These are phyloP conservation scores for Atalantia buxifolia DNA, from an alignment of 345 rosid genomes.

Conservation along the genomic window DNA sequence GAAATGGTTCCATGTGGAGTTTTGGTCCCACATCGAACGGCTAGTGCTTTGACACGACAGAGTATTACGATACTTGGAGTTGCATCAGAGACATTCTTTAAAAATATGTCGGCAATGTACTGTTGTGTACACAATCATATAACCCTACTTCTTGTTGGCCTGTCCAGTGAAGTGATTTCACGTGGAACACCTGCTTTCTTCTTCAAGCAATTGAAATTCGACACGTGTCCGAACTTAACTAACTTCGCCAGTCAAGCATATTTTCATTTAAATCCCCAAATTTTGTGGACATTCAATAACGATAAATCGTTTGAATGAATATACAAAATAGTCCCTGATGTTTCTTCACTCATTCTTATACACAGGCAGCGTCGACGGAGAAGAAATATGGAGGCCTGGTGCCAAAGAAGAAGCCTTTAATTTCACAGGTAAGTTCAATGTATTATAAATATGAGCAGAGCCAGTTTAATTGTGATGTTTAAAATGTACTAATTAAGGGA, in stretches of 20 bases:
- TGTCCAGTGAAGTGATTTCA: not conserved
- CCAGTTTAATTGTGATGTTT: not conserved
- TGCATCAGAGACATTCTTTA: conserved; percentile 13
- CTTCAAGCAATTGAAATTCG: not conserved
- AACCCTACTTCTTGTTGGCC: not conserved
- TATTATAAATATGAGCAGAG: not conserved
- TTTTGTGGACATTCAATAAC: not conserved
- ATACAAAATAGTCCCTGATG: not conserved
- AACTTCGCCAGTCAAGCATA: accelerated
- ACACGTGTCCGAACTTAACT: not conserved
- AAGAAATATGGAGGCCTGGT: conserved; percentile 70
- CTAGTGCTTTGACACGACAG: not conserved
- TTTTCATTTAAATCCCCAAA: not conserved
- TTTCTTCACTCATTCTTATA: not conserved
- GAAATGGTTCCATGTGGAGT: conserved; percentile 9
- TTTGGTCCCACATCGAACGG: conserved; percentile 27
- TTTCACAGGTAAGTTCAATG: conserved; percentile 44
- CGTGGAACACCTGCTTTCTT: not conserved
- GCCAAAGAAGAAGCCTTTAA: conserved; percentile 88
- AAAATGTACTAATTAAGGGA: not conserved
- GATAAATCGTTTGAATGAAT: not conserved
- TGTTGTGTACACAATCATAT: not conserved
- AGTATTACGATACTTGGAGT: not conserved
- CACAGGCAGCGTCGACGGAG: conserved; percentile 25
- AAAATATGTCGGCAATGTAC: conserved; percentile 30